Conservation (phyloP, 352 stramenopile species). For the Plasmopara muralis region DNA sequence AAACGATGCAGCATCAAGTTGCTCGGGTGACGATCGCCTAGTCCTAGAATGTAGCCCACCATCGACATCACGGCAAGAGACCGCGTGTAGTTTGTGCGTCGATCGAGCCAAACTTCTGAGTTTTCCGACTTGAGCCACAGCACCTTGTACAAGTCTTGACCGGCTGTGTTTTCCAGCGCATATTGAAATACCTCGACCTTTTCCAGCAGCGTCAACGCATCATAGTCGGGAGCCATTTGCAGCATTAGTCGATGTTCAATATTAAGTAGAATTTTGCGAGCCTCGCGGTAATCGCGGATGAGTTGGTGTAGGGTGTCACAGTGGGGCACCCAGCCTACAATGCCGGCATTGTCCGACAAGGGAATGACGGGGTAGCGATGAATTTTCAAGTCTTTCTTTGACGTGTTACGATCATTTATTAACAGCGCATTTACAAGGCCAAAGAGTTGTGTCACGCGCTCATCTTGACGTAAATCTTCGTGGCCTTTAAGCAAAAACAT, state of each 20-base stretch:
- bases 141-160: conserved; percentile 98
- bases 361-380: conserved; percentile 97
- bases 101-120: conserved; percentile 97
- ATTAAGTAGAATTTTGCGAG: conserved; percentile 88
- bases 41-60: conserved; percentile 97
- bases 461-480: conserved; percentile 98
- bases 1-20: conserved; percentile 99
- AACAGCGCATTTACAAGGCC: conserved; percentile 98
- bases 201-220: conserved; percentile 94
- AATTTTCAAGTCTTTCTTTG: conserved; percentile 97
- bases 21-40: conserved; percentile 98
- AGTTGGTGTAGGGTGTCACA: conserved; percentile 98
- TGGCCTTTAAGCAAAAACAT: conserved; percentile 99
- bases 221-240: conserved; percentile 92
- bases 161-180: conserved; percentile 88
- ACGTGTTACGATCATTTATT: conserved; percentile 93
- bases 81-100: conserved; percentile 95
- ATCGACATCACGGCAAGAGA: conserved; percentile 99
- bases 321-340: conserved; percentile 97
- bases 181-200: conserved; percentile 98
- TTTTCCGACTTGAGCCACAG: conserved; percentile 94
- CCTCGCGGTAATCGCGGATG: conserved; percentile 92
- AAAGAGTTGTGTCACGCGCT: conserved; percentile 99
- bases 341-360: conserved; percentile 96
- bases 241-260: conserved; percentile 90